phyloP scores from a whole-genome alignment of 2,329 filamentous ascomycete species.

The Talaromyces sp. region DNA sequence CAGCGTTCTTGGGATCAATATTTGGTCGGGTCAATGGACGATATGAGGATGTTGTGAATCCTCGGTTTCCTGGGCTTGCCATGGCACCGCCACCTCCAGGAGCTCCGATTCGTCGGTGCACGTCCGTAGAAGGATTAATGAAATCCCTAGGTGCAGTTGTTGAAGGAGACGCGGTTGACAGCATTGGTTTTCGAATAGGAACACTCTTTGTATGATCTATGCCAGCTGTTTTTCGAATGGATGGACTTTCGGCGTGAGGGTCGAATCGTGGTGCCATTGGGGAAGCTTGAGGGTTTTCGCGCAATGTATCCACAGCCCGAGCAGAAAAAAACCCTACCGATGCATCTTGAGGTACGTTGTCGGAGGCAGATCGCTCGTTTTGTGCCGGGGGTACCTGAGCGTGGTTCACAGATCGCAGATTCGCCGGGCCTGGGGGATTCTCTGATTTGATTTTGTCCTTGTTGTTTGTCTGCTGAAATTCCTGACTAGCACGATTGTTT shows the following conservation, averaged over 20 bases:
- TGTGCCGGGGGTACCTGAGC: conserved; percentile 11
- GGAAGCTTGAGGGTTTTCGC: conserved; percentile 44
- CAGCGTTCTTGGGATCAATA: conserved; percentile 20
- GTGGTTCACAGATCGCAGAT: conserved; percentile 12
- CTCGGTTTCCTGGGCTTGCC: conserved; percentile 28
- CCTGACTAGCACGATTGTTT: conserved; percentile 8
- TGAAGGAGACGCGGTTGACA: conserved; percentile 21
- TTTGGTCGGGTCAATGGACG: conserved; percentile 41
- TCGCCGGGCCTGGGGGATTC: conserved; percentile 18
- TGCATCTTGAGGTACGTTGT: conserved; percentile 25
- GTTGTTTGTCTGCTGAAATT: conserved; percentile 4
- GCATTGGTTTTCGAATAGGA: conserved; percentile 54
- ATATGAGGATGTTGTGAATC: conserved; percentile 34
- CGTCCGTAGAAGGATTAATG: conserved; percentile 30
- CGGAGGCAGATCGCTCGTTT: conserved; percentile 5
- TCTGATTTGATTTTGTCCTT: conserved; percentile 5
- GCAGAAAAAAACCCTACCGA: conserved; percentile 65
- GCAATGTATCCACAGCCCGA: conserved; percentile 54
- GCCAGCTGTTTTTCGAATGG: conserved; percentile 81
- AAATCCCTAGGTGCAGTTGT: conserved; percentile 27
- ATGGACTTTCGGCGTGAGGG: conserved; percentile 70
- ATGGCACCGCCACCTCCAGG: conserved; percentile 19
- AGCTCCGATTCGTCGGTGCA: conserved; percentile 30
- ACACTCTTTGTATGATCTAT: conserved; percentile 75
- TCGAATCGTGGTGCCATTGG: conserved; percentile 57